Conservation (phyloP, 495 filamentous ascomycete species). For the Penicillium paradoxum region DNA sequence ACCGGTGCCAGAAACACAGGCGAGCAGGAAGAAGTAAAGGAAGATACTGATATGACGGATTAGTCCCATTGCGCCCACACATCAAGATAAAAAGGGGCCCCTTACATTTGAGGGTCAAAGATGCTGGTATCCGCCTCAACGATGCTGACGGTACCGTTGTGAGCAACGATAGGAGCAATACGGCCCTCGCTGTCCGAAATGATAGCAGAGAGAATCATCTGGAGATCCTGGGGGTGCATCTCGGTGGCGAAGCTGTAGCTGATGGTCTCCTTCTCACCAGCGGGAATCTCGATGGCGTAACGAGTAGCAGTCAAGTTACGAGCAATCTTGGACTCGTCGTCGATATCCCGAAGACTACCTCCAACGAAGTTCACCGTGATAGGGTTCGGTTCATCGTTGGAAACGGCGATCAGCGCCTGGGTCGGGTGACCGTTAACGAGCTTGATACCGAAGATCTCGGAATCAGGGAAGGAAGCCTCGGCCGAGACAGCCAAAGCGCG, state of each 20-base stretch:
- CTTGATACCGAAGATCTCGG: slow-evolving; percentile 93
- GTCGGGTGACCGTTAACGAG: slow-evolving; percentile 91
- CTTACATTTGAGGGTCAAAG: slow-evolving; percentile 95
- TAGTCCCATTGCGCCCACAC: slow-evolving; percentile 14
- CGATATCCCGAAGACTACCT: slow-evolving; percentile 64
- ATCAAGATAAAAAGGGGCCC: slow-evolving; percentile 5
- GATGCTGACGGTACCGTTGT: slow-evolving; percentile 82
- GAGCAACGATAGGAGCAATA: slow-evolving; percentile 72
- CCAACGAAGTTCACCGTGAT: slow-evolving; percentile 73
- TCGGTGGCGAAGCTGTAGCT: slow-evolving; percentile 85
- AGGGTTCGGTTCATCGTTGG: slow-evolving; percentile 75
- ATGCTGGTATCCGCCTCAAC: slow-evolving; percentile 90
- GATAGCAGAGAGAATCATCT: slow-evolving; percentile 72
- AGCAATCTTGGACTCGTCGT: slow-evolving; percentile 54
- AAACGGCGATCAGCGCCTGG: slow-evolving; percentile 70
- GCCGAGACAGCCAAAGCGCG: slow-evolving; percentile 68
- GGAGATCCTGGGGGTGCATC: slow-evolving; percentile 87
- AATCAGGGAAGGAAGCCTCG: slow-evolving; percentile 73
- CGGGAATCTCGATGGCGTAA: slow-evolving; percentile 70
- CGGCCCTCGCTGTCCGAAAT: slow-evolving; percentile 58
- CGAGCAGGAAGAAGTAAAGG: slow-evolving; percentile 88
- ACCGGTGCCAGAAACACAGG: slow-evolving; percentile 67
- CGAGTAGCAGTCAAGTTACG: slow-evolving; percentile 78
- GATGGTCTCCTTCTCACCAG: slow-evolving; percentile 69
- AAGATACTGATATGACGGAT: slow-evolving; percentile 65